Conservation (phyloP, 345 rosid genomes). For the Reutealis trisperma region DNA sequence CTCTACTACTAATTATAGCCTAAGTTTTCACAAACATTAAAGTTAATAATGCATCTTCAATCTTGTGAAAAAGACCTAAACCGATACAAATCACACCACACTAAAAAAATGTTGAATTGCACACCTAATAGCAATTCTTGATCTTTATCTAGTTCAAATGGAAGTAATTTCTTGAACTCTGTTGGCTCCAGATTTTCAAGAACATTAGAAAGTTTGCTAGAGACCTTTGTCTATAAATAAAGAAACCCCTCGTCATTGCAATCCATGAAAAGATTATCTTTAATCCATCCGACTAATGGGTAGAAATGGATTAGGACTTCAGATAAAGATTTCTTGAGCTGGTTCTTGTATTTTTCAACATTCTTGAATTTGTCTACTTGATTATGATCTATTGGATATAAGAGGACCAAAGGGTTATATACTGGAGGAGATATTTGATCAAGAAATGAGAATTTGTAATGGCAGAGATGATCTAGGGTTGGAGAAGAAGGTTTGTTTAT, state of each 20-base stretch:
- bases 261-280: slow-evolving; percentile 22
- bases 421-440: slow-evolving; percentile 41
- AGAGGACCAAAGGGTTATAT: slow-evolving; percentile 35
- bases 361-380: neutral
- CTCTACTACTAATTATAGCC: slow-evolving; percentile 32
- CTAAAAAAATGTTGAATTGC: slow-evolving; percentile 42
- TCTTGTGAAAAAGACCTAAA: slow-evolving; percentile 39
- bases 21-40: slow-evolving; percentile 41
- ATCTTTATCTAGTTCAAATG: slow-evolving; percentile 22
- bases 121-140: slow-evolving; percentile 19
- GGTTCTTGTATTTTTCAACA: slow-evolving; percentile 7
- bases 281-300: slow-evolving; percentile 50
- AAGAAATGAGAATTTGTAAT: slow-evolving; percentile 36
- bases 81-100: slow-evolving; percentile 48
- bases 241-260: slow-evolving; percentile 37
- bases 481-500: slow-evolving; percentile 44
- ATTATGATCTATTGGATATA: slow-evolving; percentile 29
- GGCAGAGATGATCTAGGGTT: slow-evolving; percentile 35
- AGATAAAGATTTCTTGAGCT: slow-evolving; percentile 46
- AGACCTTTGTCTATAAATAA: slow-evolving; percentile 19
- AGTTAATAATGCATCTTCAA: slow-evolving; percentile 43
- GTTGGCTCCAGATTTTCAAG: slow-evolving; percentile 13
- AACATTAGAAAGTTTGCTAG: slow-evolving; percentile 24
- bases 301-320: too few species aligned
- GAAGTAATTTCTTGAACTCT: slow-evolving; percentile 28